Evolutionary conservation across 2,329 filamentous ascomycete species (phyloP).

Genomic region (Fusarium multiceps): DNA sequence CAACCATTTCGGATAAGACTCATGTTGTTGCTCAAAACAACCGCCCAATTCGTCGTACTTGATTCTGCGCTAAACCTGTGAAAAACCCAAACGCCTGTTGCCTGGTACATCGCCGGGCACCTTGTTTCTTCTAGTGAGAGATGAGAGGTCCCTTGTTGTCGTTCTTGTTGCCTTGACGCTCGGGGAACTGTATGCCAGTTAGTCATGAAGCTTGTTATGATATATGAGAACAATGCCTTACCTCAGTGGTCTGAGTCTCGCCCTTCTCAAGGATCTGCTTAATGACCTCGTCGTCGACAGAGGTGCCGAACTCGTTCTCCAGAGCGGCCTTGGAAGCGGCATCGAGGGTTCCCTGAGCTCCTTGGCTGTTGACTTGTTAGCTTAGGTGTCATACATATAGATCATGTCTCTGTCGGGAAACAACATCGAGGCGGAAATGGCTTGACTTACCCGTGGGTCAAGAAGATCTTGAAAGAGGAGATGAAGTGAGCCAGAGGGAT

Average conservation of each 20-base stretch:
- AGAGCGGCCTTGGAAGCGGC: conserved; percentile 78
- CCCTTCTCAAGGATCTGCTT: conserved; percentile 84
- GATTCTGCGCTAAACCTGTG: conserved; percentile 1
- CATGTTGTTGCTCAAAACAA: conserved; percentile 12
- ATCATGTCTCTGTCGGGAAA: not conserved
- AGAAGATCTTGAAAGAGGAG: conserved; percentile 87
- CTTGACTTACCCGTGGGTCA: conserved; percentile 82
- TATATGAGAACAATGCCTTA: conserved; percentile 46
- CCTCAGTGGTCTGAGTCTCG: conserved; percentile 69
- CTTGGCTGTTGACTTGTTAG: conserved; percentile 70
- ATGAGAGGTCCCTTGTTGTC: conserved; percentile 60
- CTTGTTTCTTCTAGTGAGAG: conserved; percentile 52
- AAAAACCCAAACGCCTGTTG: conserved; percentile 23
- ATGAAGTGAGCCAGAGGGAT: conserved; percentile 87
- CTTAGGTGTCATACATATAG: not conserved
- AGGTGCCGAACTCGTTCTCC: conserved; percentile 88
- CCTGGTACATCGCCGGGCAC: conserved; percentile 5
- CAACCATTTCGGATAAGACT: conserved; percentile 26
- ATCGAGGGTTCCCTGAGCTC: conserved; percentile 83
- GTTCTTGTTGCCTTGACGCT: conserved; percentile 65
- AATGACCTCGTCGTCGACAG: conserved; percentile 82
- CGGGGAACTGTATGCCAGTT: conserved; percentile 57
- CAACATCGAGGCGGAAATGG: conserved; percentile 39
- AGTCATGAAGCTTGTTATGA: not conserved
- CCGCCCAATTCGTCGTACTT: conserved; percentile 5